phyloP scores from a whole-genome alignment of 148 eudicot species.

The Rhododendron simsii region DNA sequence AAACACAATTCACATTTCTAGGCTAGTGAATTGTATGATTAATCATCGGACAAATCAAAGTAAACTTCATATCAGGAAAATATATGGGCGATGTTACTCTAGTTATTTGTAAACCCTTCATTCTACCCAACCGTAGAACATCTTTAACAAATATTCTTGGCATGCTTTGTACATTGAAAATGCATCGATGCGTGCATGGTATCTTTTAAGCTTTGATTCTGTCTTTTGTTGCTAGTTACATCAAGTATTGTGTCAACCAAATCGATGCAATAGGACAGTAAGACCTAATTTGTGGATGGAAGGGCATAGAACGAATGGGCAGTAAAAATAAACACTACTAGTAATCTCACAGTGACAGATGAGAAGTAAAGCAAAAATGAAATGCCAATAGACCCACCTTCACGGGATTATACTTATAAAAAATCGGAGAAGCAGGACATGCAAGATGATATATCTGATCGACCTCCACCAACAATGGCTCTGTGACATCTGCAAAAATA shows the following conservation, averaged over 20 bases:
- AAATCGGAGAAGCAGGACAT: constrained; percentile 97
- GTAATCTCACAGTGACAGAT: neutral
- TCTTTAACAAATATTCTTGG: neutral
- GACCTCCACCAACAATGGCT: constrained; percentile 83
- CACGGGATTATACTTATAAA: constrained; percentile 95
- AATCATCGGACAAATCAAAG: neutral
- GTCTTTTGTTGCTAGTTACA: neutral
- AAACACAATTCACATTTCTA: neutral
- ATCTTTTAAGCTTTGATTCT: neutral
- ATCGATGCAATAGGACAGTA: neutral
- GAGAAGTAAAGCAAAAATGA: neutral
- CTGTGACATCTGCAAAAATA: constrained; percentile 77
- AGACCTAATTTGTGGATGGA: neutral
- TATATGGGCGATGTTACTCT: neutral
- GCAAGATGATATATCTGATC: constrained; percentile 98
- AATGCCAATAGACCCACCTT: constrained; percentile 47
- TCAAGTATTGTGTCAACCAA: neutral
- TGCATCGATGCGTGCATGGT: neutral
- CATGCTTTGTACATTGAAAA: neutral
- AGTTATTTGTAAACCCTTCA: neutral
- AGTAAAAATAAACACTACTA: neutral
- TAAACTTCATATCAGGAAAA: neutral
- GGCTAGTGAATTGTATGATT: neutral
- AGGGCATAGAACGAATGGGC: neutral
- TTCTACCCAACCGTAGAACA: neutral